Percentiles rank a stretch among this genome's conserved stretches.
These are phyloP conservation scores for Podila clonocystis DNA, from an alignment of 192 early-diverging fungal species.

Conservation along the genomic window DNA sequence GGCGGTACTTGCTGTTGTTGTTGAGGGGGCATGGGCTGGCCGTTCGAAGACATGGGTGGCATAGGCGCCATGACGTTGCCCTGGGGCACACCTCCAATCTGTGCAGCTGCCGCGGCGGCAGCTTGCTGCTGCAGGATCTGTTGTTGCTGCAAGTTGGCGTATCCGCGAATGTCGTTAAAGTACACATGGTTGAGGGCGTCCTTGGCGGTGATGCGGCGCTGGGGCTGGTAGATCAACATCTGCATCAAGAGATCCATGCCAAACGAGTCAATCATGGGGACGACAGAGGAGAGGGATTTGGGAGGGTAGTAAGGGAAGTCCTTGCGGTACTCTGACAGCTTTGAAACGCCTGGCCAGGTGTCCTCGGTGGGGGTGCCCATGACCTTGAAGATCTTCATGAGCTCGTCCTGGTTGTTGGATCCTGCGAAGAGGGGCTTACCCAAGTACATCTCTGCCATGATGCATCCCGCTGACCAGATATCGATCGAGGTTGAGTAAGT, in stretches of 20 bases:
- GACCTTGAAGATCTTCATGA: conserved; percentile 80
- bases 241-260: conserved; percentile 80
- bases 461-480: conserved; percentile 98
- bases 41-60: conserved; percentile 8
- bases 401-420: conserved; percentile 83
- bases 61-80: background rate
- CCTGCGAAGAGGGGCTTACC: conserved; percentile 86
- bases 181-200: conserved; percentile 72
- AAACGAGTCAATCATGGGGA: conserved; percentile 79
- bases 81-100: conserved; percentile 1
- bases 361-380: conserved; percentile 82
- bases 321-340: conserved; percentile 78
- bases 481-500: conserved; percentile 97
- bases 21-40: conserved; percentile 35
- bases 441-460: conserved; percentile 94
- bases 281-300: conserved; percentile 67
- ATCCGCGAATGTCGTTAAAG: conserved; percentile 60
- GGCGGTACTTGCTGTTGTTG: conserved; percentile 9
- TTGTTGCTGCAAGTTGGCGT: conserved; percentile 41
- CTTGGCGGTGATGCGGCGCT: conserved; percentile 69
- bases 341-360: conserved; percentile 79
- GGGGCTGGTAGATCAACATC: conserved; percentile 81
- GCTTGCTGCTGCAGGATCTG: conserved; percentile 21
- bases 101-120: conserved; percentile 15
- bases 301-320: conserved; percentile 71